Conservation (phyloP, 148 eudicot genomes). For the Nepenthes gracilis region DNA sequence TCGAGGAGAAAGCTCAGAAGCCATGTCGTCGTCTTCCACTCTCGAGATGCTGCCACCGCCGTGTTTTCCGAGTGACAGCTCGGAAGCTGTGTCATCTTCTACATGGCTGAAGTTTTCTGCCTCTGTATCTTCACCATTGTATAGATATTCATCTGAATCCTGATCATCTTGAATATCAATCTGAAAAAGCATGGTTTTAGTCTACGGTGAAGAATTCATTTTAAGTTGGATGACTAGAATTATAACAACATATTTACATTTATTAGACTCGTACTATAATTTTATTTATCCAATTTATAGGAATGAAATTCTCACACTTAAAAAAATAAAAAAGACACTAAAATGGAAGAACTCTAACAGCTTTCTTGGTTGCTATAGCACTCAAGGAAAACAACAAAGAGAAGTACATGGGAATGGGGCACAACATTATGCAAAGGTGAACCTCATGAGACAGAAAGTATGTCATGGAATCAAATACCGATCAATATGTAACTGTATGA, state of each 20-base stretch:
- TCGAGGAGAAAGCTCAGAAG: slow-evolving; percentile 5
- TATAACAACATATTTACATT: too few species aligned
- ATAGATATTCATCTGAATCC: slow-evolving; percentile 11
- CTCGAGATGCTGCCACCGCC: background rate
- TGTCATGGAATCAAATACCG: too few species aligned
- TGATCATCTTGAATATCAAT: slow-evolving; percentile 54
- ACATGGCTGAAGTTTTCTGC: slow-evolving; percentile 6
- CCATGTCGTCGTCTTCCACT: slow-evolving; percentile 10
- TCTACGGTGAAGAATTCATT: background rate
- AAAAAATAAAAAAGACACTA: too few species aligned
- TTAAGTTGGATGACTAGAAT: too few species aligned
- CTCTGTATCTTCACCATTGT: slow-evolving; percentile 11
- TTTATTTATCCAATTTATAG: too few species aligned
- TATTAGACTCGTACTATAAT: too few species aligned
- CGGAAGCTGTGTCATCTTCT: background rate
- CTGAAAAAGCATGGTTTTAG: slow-evolving; percentile 15
- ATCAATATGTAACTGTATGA: too few species aligned
- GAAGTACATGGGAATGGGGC: background rate
- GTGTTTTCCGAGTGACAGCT: background rate
- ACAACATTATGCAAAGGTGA: background rate
- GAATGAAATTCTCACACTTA: too few species aligned
- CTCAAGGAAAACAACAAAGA: background rate
- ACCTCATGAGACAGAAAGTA: background rate
- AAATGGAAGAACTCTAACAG: too few species aligned
- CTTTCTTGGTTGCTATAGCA: background rate